Base-by-base conservation (phyloP, 306 rosid genomes). In the Quercus gilva region DNA sequence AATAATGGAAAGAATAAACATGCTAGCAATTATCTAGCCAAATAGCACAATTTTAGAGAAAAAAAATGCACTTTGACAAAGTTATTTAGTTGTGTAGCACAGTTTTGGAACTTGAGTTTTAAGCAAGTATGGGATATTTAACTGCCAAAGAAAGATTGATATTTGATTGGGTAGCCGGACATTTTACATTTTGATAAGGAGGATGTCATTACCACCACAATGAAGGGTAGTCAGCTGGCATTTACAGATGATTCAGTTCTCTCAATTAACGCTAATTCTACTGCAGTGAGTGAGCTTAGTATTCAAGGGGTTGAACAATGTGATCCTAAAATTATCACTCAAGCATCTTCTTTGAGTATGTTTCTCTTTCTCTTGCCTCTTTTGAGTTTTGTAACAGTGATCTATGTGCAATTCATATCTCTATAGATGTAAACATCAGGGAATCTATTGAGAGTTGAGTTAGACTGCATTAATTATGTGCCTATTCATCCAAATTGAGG, bases 241-340 rank as follows among this genome's bases (percentile, higher is more conserved):
- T 77, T 87, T 69, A 87, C 94, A 14, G 92, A 92, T 78, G 89
- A 84, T 57, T 86, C 79, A 5, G 86, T 85, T 84, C 88, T 92
- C 55, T 74, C 94, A 20, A 55, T 83, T 8, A 76, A 84, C 79
- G 80, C 74, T 29, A 85, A 88, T 58, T 74, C 78, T 53, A 87
- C 78, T 78, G 87, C 85, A 8, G 67, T 89, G 10, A 81, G 29
- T 71, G 88, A 83, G 74, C 85, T 90, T 31, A 86, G 79, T 12
- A 77, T 76, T 79, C 86, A 63, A 74, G 89, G 72, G 59, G 29
- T 25, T 67, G 85, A 72, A 28, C 81, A 78, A 53, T 79, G 57
- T 55, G 85, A 90, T 84, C 97, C 95, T 72, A 76, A 86, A 5
- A 77, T 89, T 71, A 45, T 92, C 69, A 87, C 93, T 41, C 86